Base-by-base conservation (phyloP, 257 asterid species). In the Verbena officinalis region DNA sequence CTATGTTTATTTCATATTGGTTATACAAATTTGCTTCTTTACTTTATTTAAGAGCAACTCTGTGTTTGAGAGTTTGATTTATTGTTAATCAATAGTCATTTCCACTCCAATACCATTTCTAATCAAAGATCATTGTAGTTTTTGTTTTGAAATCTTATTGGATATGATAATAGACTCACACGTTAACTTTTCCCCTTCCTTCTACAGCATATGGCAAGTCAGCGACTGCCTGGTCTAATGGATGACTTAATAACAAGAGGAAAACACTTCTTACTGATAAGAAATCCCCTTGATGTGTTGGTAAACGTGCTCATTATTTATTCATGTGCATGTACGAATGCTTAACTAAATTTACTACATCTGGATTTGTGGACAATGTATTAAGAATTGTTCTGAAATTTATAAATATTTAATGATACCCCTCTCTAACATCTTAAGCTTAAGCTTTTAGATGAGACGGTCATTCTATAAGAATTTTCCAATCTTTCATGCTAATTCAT, bases 151-250 rank as follows among this genome's bases (percentile, higher is more conserved):
- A 16, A 31, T 64, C 7, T 40, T 55, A 17, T 38, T 21, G 60
- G 24, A 48, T 39, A n/a, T 33, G 40, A 9, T 70, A 44, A 45
- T 33, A 44, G n/a, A 34, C 73, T 19, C 43, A 53, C 42, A 65
- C 45, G 24, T 46, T 45, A 38, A n/a, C 54, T 52, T 38, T 38
- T 51, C 19, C 13, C 70, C 65, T 55, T 46, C 60, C 55, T 46
- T 81, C 58, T 76, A 22, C 87, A 91, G 98, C 98, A 91, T 67
- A 88, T 91, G 67, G 95, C 96, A 30, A 89, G 87, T 70, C 98
- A 91, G 17, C 77, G 59, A 62, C 71, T 91, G 49, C 85, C 84
- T 65, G 95, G 92, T 54, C 80, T 89, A 62, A 49, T 77, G 19
- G 76, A 76, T 46, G 92, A 86, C 64, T 72, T 91, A 76, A 80